Base-by-base conservation (phyloP, 2,329 filamentous ascomycete genomes). In the Diaporthe velutina region DNA sequence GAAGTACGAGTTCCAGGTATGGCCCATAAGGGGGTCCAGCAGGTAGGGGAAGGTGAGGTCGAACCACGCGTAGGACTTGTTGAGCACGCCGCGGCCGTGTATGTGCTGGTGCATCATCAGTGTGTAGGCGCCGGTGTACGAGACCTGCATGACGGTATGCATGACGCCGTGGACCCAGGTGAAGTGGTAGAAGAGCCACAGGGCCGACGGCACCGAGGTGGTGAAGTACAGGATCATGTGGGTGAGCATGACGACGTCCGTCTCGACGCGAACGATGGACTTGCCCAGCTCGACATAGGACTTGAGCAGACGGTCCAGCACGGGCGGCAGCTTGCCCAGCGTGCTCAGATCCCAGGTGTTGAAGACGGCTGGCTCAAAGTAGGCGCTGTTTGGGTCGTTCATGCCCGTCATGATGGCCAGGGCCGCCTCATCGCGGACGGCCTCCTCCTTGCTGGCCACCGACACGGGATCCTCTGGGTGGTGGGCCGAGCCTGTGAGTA, bases 31-130 rank as follows among this genome's bases (percentile, higher is more conserved):
- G 0, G 94, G 94, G 78, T 95, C 93, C 15, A 91, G 85, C 54
- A 96, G 82, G 80, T 95, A 96, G 0, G 94, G 94, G 78, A 95
- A 96, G 2, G 88, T 70, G 8, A 83, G 80, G 79, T 96, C 94
- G 74, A 96, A 82, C 40, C 88, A 79, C 45, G 84, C 83, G 71
- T 88, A 90, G 10, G 84, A 81, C 78, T 89, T 90, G 33, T 86
- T 83, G 48, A 96, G 83, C 4, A 96, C 86, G 22, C 94, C 94
- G 60, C 91, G 88, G 86, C 91, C 91, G 81, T 96, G 94, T 78
- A 96, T 96, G 81, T 96, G 94, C 80, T 96, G 94, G 79, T 96
- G 94, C 88, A 94, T 94, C 90, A 96, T 91, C 50, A 96, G 86
- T 0, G 94, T 96, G 83, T 95, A 96, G 2, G 92, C 87, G 10